phyloP scores from a whole-genome alignment of 1,139 yeast species.

The Taphrina sp. region DNA sequence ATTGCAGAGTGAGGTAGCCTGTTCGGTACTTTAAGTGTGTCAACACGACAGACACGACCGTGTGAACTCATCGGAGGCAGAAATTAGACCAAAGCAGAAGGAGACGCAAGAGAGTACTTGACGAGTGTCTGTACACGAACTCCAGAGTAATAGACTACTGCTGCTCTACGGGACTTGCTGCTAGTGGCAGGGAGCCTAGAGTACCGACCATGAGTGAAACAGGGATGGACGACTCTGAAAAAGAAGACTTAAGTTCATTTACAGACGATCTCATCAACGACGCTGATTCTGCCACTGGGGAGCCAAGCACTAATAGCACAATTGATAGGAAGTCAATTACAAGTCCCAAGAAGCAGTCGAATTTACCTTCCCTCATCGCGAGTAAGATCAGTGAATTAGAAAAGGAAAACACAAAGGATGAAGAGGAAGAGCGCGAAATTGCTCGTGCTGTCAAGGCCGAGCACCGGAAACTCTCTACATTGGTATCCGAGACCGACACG shows the following conservation, averaged over 20 bases:
- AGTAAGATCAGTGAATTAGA: slow-evolving; percentile 32
- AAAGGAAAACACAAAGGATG: slow-evolving; percentile 27
- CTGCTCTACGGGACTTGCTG: too few species aligned
- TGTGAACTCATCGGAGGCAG: too few species aligned
- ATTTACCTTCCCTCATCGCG: slow-evolving; percentile 31
- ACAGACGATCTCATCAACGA: slow-evolving; percentile 4
- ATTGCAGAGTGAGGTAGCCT: too few species aligned
- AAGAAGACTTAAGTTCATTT: not conserved
- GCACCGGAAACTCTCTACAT: slow-evolving; percentile 34
- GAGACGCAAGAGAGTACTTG: too few species aligned
- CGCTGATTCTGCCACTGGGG: not conserved
- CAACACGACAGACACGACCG: too few species aligned
- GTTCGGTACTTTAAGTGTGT: too few species aligned
- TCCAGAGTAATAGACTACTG: too few species aligned
- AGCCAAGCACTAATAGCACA: not conserved
- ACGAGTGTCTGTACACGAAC: too few species aligned
- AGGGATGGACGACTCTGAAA: slow-evolving; percentile 6
- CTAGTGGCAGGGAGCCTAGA: too few species aligned
- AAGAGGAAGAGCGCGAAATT: slow-evolving; percentile 27
- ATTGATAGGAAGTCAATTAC: not conserved
- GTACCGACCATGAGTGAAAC: slow-evolving; percentile 7
- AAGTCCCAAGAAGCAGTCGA: slow-evolving; percentile 2
- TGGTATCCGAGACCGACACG: slow-evolving; percentile 37
- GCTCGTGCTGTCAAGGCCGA: slow-evolving; percentile 34
- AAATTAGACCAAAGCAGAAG: too few species aligned